These are phyloP conservation scores for Tuber calosporum DNA, from an alignment of 495 filamentous ascomycete genomes.

Conservation along the genomic window DNA sequence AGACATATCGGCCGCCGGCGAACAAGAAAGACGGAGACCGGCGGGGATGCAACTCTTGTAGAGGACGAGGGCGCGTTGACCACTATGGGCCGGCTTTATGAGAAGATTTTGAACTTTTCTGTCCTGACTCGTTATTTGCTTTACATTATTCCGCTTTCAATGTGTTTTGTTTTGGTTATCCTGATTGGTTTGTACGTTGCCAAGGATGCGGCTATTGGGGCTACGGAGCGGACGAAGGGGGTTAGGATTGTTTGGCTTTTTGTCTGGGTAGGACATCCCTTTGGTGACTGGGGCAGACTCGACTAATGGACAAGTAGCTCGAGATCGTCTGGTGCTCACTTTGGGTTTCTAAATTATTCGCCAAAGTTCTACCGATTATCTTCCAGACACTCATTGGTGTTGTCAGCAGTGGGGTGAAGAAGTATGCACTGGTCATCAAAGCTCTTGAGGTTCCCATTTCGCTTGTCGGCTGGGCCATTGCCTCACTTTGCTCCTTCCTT, in stretches of 20 bases:
- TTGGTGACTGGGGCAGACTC: not conserved
- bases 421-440: constrained; percentile 77
- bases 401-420: constrained; percentile 81
- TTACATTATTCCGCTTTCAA: constrained; percentile 72
- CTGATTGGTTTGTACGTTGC: constrained; percentile 54
- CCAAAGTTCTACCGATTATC: constrained; percentile 66
- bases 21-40: constrained; percentile 41
- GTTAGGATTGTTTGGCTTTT: constrained; percentile 74
- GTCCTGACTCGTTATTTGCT: constrained; percentile 81
- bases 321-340: constrained; percentile 82
- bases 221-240: constrained; percentile 37
- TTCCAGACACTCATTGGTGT: constrained; percentile 87
- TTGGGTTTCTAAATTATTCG: constrained; percentile 78
- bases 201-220: constrained; percentile 51
- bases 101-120: constrained; percentile 75
- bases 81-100: constrained; percentile 78
- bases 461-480: constrained; percentile 77
- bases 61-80: constrained; percentile 61
- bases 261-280: constrained; percentile 53
- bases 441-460: constrained; percentile 78
- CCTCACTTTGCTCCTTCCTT: constrained; percentile 69
- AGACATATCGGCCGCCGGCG: constrained; percentile 53
- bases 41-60: constrained; percentile 47
- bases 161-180: constrained; percentile 72
- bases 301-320: constrained; percentile 44